Percentiles rank a stretch among this genome's conserved stretches.
Evolutionary conservation across 2,329 filamentous ascomycete genomes (phyloP).

Genomic region (Penicillium verrucosum): DNA sequence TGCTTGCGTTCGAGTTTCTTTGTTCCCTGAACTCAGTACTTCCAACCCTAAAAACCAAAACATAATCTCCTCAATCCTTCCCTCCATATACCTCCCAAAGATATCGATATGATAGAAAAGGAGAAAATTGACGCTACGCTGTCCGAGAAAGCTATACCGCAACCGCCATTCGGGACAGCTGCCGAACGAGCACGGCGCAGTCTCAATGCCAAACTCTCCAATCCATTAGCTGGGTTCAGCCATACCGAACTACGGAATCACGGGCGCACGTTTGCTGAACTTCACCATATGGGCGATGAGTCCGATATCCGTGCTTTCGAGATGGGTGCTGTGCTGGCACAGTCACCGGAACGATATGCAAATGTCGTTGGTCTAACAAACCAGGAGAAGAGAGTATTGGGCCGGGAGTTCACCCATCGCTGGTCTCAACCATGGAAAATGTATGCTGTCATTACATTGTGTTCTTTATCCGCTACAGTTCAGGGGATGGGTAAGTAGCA

Average conservation of each 20-base stretch:
- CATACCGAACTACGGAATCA: constrained; percentile 53
- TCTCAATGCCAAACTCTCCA: constrained; percentile 51
- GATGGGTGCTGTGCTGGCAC: constrained; percentile 59
- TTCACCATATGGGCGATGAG: constrained; percentile 54
- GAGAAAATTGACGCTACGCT: background rate
- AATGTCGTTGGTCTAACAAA: constrained; percentile 53
- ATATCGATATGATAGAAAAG: background rate
- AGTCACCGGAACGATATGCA: constrained; percentile 51
- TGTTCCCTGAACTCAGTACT: background rate
- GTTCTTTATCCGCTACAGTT: constrained; percentile 66
- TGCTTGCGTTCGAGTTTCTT: constrained; percentile 2
- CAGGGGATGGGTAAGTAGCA: constrained; percentile 60
- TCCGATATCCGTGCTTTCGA: constrained; percentile 59
- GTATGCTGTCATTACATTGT: constrained; percentile 64
- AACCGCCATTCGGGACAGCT: constrained; percentile 29
- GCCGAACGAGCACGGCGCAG: constrained; percentile 42
- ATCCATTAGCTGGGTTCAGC: constrained; percentile 50
- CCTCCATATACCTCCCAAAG: background rate
- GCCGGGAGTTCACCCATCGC: constrained; percentile 61
- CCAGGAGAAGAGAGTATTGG: constrained; percentile 57
- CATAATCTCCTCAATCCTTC: background rate
- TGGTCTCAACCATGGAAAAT: constrained; percentile 67
- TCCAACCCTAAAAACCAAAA: background rate
- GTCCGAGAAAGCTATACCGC: constrained; percentile 21
- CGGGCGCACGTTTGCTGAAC: constrained; percentile 57